A percentile compares a stretch with the other conserved stretches of the same genome.
Conservation (phyloP, 2,329 filamentous ascomycete species). For the Aspergillus uvarum region DNA sequence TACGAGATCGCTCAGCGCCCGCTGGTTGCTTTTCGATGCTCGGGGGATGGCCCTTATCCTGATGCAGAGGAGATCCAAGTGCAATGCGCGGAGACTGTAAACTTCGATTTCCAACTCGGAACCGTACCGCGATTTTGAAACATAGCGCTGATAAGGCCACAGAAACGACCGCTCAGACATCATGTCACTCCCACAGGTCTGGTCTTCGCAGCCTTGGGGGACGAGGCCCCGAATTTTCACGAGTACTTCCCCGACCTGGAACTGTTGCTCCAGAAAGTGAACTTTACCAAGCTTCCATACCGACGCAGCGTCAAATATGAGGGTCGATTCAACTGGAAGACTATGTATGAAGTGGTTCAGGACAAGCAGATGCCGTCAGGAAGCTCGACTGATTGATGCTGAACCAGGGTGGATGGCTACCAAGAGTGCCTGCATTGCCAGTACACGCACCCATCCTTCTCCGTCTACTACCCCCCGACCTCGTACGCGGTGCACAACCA, state of each 20-base stretch:
- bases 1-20: slow-evolving; percentile 54
- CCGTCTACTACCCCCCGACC: slow-evolving; percentile 55
- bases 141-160: neutral
- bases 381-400: neutral
- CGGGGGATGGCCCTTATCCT: slow-evolving; percentile 28
- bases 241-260: slow-evolving; percentile 57
- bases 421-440: slow-evolving; percentile 61
- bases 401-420: slow-evolving; percentile 54
- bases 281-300: slow-evolving; percentile 56
- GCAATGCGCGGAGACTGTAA: slow-evolving; percentile 34
- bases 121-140: neutral
- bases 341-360: slow-evolving; percentile 44
- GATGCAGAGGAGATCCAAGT: slow-evolving; percentile 43
- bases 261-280: slow-evolving; percentile 49
- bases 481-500: slow-evolving; percentile 58
- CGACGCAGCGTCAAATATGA: slow-evolving; percentile 56
- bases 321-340: slow-evolving; percentile 61
- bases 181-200: slow-evolving; percentile 54
- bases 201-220: slow-evolving; percentile 53
- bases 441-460: slow-evolving; percentile 59
- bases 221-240: slow-evolving; percentile 50
- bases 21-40: slow-evolving; percentile 41
- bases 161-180: slow-evolving; percentile 31
- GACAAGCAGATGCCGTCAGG: neutral
- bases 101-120: neutral